phyloP scores from a whole-genome alignment of 306 rosid genomes.

The Prosopis cineraria region DNA sequence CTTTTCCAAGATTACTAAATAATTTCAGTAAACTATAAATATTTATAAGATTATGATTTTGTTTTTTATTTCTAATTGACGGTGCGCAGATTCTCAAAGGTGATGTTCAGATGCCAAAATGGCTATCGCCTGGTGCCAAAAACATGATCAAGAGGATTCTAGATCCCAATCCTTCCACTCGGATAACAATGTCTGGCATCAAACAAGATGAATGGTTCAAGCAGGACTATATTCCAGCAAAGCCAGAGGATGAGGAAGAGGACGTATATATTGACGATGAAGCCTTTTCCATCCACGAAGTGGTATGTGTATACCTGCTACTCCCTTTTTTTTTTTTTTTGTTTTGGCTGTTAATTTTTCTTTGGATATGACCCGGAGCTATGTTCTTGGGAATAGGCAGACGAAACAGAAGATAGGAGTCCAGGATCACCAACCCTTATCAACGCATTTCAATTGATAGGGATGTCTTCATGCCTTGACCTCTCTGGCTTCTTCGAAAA shows the following conservation, averaged over 20 bases:
- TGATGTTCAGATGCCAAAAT: constrained; percentile 66
- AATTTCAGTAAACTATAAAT: neutral
- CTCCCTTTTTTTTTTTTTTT: neutral
- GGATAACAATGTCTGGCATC: constrained; percentile 68
- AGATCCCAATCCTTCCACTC: constrained; percentile 71
- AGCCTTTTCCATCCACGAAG: constrained; percentile 57
- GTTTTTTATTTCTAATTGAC: neutral
- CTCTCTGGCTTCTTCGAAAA: constrained; percentile 95
- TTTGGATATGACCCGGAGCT: constrained; percentile 17
- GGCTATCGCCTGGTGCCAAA: constrained; percentile 73
- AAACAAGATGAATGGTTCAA: constrained; percentile 87
- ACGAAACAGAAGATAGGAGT: constrained; percentile 50
- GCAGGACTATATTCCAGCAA: constrained; percentile 60
- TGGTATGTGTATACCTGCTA: constrained; percentile 44
- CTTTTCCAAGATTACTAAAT: neutral
- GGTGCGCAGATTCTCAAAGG: constrained; percentile 72
- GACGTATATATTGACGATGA: constrained; percentile 43
- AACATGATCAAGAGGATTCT: constrained; percentile 73
- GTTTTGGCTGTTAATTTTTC: neutral
- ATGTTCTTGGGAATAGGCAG: constrained; percentile 46
- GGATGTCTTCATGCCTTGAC: constrained; percentile 91
- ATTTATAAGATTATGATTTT: neutral
- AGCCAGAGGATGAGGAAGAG: constrained; percentile 74
- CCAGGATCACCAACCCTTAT: constrained; percentile 58
- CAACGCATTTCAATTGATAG: constrained; percentile 91